Evolutionary conservation across 2,329 filamentous ascomycete species (phyloP).

Genomic region (Zymoseptoria crescenta): DNA sequence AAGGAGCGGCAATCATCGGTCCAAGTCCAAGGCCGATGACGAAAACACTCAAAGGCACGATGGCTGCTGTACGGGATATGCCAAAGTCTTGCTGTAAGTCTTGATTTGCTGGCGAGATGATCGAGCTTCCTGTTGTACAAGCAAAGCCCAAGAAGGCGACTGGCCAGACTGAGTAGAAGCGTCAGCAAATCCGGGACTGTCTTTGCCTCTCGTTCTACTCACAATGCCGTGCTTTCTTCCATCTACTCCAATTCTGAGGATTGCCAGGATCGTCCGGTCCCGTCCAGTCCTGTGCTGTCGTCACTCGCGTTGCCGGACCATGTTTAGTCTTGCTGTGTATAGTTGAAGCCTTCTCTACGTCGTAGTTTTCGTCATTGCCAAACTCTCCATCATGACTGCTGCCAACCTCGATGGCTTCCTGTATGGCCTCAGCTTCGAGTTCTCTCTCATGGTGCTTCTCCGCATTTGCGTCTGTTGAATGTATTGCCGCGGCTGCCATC

Average conservation of each 20-base stretch:
- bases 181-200: background rate
- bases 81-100: conserved; percentile 38
- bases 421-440: conserved; percentile 5
- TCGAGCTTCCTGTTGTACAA: conserved; percentile 23
- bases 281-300: conserved; percentile 20
- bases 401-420: conserved; percentile 10
- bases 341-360: conserved; percentile 12
- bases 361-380: conserved; percentile 13
- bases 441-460: background rate
- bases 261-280: conserved; percentile 22
- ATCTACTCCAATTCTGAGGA: conserved; percentile 11
- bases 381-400: conserved; percentile 8
- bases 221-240: conserved; percentile 5
- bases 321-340: background rate
- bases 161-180: conserved; percentile 2
- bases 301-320: conserved; percentile 2
- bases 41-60: conserved; percentile 51
- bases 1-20: conserved; percentile 44
- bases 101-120: conserved; percentile 18
- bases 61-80: conserved; percentile 47
- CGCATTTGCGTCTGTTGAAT: background rate
- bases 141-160: conserved; percentile 14
- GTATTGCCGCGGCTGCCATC: background rate
- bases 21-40: conserved; percentile 59
- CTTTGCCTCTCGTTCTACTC: background rate